Evolutionary conservation across 257 asterid genomes (phyloP).

Genomic region (Plantago ovata): DNA sequence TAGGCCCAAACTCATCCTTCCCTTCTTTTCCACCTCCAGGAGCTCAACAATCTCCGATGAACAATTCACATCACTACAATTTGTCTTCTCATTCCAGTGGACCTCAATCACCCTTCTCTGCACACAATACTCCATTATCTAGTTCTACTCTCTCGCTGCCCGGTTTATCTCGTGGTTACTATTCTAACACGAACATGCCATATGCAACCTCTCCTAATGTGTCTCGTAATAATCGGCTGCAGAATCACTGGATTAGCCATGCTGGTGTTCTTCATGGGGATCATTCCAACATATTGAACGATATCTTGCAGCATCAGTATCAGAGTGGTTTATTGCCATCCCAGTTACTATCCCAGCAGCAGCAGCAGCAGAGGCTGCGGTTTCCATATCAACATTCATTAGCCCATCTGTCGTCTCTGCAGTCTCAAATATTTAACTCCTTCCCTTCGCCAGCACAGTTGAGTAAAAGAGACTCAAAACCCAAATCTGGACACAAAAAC

Average conservation of each 20-base stretch:
- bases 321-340: slow-evolving; percentile 61
- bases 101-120: slow-evolving; percentile 47
- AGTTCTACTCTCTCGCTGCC: slow-evolving; percentile 49
- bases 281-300: slow-evolving; percentile 55
- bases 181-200: slow-evolving; percentile 38
- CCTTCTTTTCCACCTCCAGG: slow-evolving; percentile 82
- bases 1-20: slow-evolving; percentile 70
- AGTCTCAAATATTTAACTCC: slow-evolving; percentile 57
- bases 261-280: slow-evolving; percentile 36
- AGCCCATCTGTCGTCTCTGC: slow-evolving; percentile 61
- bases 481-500: slow-evolving; percentile 60
- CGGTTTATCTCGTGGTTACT: slow-evolving; percentile 53
- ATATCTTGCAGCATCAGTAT: slow-evolving; percentile 58
- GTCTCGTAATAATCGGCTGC: slow-evolving; percentile 21
- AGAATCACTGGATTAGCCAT: slow-evolving; percentile 38
- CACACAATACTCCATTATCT: slow-evolving; percentile 44
- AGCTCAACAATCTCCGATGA: slow-evolving; percentile 60
- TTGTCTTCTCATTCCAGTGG: slow-evolving; percentile 57
- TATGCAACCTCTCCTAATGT: slow-evolving; percentile 8
- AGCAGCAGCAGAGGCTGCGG: slow-evolving; percentile 55
- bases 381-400: slow-evolving; percentile 64
- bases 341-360: slow-evolving; percentile 49
- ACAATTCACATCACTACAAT: slow-evolving; percentile 40
- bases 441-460: slow-evolving; percentile 72
- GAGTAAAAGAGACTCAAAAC: slow-evolving; percentile 54